Evolutionary conservation across 441 rosid species (phyloP), one percentile per base, ranked within the genome.

Genomic region (Isatis lusitanica): DNA sequence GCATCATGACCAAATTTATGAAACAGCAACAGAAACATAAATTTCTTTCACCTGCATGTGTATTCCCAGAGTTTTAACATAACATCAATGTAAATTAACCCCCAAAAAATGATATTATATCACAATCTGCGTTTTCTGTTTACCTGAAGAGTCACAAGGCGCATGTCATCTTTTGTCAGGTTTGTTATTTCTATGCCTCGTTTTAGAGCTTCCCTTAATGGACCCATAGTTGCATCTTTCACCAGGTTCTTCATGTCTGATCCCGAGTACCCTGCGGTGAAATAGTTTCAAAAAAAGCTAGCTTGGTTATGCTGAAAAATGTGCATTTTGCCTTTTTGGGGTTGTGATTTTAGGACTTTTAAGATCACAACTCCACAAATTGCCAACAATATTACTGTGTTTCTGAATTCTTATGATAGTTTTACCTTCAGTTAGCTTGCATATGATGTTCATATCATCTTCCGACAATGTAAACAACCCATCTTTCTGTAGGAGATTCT

Each of bases 181-280:
- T 86, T 81, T 17, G 90, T 86, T 64, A 92, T 90, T 58, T 93
- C 97, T 77, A 83, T 87, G 51, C 98, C 99, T 71, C 84, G 90
- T 82, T 55, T 85, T 36, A 95, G 89, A 67, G 99, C 98, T 73
- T 93, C 99, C 81, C 99, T 85, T 55, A 95, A 78, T 73, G 98
- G 97, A 76, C 99, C 99, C 96, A 95, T 91, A 3, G 93, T 88
- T 67, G 99, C 99, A 62, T 95, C 97, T 80, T 95, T 95, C 67
- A 93, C 99, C 66, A 95, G 75, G 83, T 93, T 93, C 83, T 95
- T 95, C 97, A 93, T 89, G 85, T 92, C 99, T 10, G 99, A 95
- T 59, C 98, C 99, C 15, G 99, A 95, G 77, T 95, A 91, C 44
- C 99, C 99, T 94, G 70, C 63, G 28, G 36, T 44, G 53, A 46